Evolutionary conservation across 345 rosid genomes (phyloP), one percentile per base, ranked within the genome.

Genomic region (Sonneratia caseolaris): DNA sequence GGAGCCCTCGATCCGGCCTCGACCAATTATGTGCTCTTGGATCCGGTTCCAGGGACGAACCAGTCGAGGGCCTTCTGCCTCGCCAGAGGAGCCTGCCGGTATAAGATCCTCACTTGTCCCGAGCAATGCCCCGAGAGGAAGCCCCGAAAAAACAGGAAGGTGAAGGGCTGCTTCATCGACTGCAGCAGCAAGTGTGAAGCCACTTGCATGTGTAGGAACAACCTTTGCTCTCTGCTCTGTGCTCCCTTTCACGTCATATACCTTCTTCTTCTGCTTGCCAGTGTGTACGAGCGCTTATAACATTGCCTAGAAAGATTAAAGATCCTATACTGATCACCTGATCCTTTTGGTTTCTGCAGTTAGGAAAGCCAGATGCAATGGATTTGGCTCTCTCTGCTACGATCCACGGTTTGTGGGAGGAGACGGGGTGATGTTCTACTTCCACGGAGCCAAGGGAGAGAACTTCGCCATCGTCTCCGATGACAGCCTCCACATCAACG

Each of bases 121-220:
- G 53, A 76, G 49, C 81, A 92, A 71, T 89, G 93, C 78, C 86
- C 84, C 13, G 57, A 77, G 68, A 84, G 93, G 82, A 92, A 92
- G 84, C 97, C 97, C 0, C 70, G 10, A 71, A 47, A 49, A 22
- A 87, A 85, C 78, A 85, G 68, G 81, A 81, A 85, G 77, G 37
- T 75, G 19, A 92, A 92, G 76, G 91, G 81, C 0, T 89, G 97
- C 81, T 87, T 81, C 79, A 43, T 86, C 37, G 86, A 89, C 74
- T 89, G 97, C 79, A 87, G 93, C 72, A 88, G 87, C 87, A 86
- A 79, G 79, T 89, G 97, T 72, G 97, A 92, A 86, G 92, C 77
- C 79, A 88, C 88, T 40, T 88, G 96, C 88, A 86, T 84, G 80
- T 88, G 97, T 88, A 82, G 82, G 89, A 36, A 14, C 56, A 10